Percentiles rank a stretch among this genome's conserved stretches.
phyloP scores from a whole-genome alignment of 1,284 basidiomycete genomes.

The Melanopsichium pennsylvanicum region DNA sequence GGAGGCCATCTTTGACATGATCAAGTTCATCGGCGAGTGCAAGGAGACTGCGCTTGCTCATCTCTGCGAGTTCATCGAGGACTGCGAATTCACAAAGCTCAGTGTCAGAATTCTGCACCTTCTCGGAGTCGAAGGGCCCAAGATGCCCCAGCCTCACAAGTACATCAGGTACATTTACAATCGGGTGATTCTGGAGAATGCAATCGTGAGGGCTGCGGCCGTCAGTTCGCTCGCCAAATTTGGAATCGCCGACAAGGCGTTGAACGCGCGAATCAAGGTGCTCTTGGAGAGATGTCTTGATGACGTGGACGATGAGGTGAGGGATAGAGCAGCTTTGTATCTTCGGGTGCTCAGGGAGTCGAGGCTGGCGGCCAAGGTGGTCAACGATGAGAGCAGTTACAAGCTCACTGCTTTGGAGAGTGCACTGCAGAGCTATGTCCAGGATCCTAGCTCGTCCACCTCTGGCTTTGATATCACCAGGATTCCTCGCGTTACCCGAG shows the following conservation, averaged over 20 bases:
- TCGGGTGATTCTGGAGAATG: slow-evolving; percentile 97
- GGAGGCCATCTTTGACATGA: slow-evolving; percentile 99
- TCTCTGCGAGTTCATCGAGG: slow-evolving; percentile 99
- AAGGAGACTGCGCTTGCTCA: slow-evolving; percentile 89
- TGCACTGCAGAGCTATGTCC: slow-evolving; percentile 54
- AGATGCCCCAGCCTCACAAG: slow-evolving; percentile 92
- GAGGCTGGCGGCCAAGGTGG: slow-evolving; percentile 80
- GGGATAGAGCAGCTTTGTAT: slow-evolving; percentile 95
- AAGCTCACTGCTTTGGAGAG: slow-evolving; percentile 60
- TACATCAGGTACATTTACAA: slow-evolving; percentile 99
- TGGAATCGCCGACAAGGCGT: slow-evolving; percentile 79
- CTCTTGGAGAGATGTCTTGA: slow-evolving; percentile 80
- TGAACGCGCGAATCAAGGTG: slow-evolving; percentile 87
- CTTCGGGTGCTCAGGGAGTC: slow-evolving; percentile 78
- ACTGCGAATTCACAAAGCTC: slow-evolving; percentile 99
- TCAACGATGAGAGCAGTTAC: slow-evolving; percentile 79
- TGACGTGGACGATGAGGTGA: slow-evolving; percentile 98
- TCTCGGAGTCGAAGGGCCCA: slow-evolving; percentile 93
- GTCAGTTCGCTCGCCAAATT: slow-evolving; percentile 96
- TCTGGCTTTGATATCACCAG: slow-evolving; percentile 56
- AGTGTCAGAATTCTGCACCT: slow-evolving; percentile 95
- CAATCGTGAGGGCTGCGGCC: slow-evolving; percentile 95
- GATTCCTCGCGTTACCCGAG: slow-evolving; percentile 55
- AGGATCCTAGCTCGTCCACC: slow-evolving; percentile 44
- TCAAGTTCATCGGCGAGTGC: slow-evolving; percentile 93